A percentile compares a stretch with the other conserved stretches of the same genome.
Evolutionary conservation across 371 early-diverging fungal genomes (phyloP).

Genomic region (Mortierella sp.): DNA sequence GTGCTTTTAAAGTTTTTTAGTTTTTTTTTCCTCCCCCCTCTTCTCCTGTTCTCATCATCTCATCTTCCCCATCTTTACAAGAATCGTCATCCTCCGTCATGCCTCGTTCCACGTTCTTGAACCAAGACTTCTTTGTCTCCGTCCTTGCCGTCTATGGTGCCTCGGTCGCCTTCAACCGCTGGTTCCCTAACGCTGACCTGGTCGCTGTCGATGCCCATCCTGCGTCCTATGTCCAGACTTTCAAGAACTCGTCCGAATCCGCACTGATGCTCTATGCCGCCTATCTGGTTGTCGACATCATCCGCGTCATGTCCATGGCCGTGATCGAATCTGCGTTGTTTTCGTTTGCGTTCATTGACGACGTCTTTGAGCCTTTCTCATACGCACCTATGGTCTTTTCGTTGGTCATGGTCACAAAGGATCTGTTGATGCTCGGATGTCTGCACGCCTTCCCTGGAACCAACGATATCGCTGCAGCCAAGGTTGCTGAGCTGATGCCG

Average conservation of each 20-base stretch:
- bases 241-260: slow-evolving; percentile 25
- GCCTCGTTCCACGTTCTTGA: slow-evolving; percentile 45
- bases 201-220: slow-evolving; percentile 49
- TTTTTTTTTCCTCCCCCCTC: neutral
- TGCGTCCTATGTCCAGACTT: slow-evolving; percentile 38
- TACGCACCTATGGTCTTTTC: slow-evolving; percentile 25
- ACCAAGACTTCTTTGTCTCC: slow-evolving; percentile 43
- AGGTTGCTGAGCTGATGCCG: slow-evolving; percentile 47
- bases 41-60: too few species aligned
- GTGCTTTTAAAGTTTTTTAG: too few species aligned
- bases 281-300: slow-evolving; percentile 35
- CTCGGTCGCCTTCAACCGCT: slow-evolving; percentile 47
- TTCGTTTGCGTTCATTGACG: slow-evolving; percentile 43
- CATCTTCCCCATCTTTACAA: neutral
- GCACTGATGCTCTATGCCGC: slow-evolving; percentile 25
- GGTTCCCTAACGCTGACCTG: slow-evolving; percentile 42
- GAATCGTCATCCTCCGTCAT: slow-evolving; percentile 16
- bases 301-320: slow-evolving; percentile 38
- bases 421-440: slow-evolving; percentile 38
- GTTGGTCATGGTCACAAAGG: slow-evolving; percentile 39
- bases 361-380: slow-evolving; percentile 37
- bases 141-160: slow-evolving; percentile 39
- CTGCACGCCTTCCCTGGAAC: slow-evolving; percentile 28
- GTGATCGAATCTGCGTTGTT: slow-evolving; percentile 43
- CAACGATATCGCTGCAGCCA: slow-evolving; percentile 36